Conservation (phyloP, 1,139 yeast species). For the Pichia sp. region DNA sequence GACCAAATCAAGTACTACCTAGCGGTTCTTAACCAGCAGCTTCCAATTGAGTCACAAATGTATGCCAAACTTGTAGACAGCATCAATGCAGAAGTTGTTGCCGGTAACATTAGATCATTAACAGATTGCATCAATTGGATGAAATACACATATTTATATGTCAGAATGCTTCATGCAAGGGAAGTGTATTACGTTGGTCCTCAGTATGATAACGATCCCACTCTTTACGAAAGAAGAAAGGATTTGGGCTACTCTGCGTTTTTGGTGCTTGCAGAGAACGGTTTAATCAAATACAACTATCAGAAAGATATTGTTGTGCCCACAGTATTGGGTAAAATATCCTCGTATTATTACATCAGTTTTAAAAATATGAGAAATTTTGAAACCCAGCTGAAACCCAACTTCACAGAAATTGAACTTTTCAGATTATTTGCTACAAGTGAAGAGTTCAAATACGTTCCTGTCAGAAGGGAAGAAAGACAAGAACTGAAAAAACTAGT, state of each 20-base stretch:
- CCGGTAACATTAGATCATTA: constrained; percentile 54
- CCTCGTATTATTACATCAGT: constrained; percentile 80
- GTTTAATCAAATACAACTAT: constrained; percentile 52
- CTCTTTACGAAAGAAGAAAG: constrained; percentile 42
- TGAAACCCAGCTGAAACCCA: constrained; percentile 52
- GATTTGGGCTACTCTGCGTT: constrained; percentile 78
- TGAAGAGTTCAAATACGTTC: constrained; percentile 76
- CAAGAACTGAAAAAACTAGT: constrained; percentile 63
- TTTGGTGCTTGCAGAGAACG: constrained; percentile 41
- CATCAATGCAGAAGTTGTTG: constrained; percentile 80
- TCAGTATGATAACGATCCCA: constrained; percentile 46
- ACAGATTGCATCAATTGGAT: constrained; percentile 76
- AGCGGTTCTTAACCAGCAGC: constrained; percentile 80
- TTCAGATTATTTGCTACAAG: constrained; percentile 71
- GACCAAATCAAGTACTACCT: constrained; percentile 81
- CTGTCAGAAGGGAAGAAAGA: constrained; percentile 82
- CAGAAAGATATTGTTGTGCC: constrained; percentile 40
- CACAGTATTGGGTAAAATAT: constrained; percentile 77
- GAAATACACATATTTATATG: constrained; percentile 67
- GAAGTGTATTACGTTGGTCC: constrained; percentile 68
- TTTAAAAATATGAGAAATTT: constrained; percentile 63
- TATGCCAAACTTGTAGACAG: constrained; percentile 63
- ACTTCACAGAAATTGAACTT: constrained; percentile 64
- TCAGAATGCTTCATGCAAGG: constrained; percentile 74
- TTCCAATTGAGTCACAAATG: constrained; percentile 88